A percentile compares a stretch with the other conserved stretches of the same genome.
These are phyloP conservation scores for Coffea humblotiana DNA, from an alignment of 305 asterid species.

Conservation along the genomic window DNA sequence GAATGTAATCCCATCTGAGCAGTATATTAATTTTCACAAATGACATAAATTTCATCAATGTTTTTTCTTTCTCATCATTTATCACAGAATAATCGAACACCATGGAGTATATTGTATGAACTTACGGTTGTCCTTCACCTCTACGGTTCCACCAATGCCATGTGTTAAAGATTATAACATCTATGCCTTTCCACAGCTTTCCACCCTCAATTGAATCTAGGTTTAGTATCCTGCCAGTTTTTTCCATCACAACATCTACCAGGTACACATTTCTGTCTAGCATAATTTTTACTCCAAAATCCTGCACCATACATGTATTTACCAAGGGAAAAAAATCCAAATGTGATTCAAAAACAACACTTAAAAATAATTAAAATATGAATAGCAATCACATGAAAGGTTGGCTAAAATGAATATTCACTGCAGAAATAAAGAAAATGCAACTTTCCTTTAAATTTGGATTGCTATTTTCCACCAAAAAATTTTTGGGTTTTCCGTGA, in stretches of 20 bases:
- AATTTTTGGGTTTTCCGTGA: too few relatives aligned
- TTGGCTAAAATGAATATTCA: too few relatives aligned
- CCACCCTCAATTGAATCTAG: constrained; percentile 49
- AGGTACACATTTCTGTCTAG: constrained; percentile 25
- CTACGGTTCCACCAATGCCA: constrained; percentile 99
- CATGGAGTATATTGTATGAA: neutral
- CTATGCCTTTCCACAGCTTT: constrained; percentile 65
- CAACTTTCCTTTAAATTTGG: too few relatives aligned
- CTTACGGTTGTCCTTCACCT: constrained; percentile 79
- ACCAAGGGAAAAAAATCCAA: too few relatives aligned
- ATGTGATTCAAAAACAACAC: neutral
- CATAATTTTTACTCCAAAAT: constrained; percentile 30
- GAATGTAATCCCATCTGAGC: constrained; percentile 81
- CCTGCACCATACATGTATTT: constrained; percentile 5
- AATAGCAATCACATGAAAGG: too few relatives aligned
- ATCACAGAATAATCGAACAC: neutral
- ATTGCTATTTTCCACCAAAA: too few relatives aligned
- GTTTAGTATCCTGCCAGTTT: constrained; percentile 22
- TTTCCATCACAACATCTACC: constrained; percentile 36
- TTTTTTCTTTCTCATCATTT: neutral
- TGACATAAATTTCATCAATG: neutral
- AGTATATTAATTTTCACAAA: neutral
- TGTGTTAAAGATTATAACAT: constrained; percentile 73
- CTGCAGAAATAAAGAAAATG: too few relatives aligned
- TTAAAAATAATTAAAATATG: neutral